Percentiles rank a stretch among this genome's conserved stretches.
phyloP scores from a whole-genome alignment of 116 monocot species.

The Cymodocea nodosa region DNA sequence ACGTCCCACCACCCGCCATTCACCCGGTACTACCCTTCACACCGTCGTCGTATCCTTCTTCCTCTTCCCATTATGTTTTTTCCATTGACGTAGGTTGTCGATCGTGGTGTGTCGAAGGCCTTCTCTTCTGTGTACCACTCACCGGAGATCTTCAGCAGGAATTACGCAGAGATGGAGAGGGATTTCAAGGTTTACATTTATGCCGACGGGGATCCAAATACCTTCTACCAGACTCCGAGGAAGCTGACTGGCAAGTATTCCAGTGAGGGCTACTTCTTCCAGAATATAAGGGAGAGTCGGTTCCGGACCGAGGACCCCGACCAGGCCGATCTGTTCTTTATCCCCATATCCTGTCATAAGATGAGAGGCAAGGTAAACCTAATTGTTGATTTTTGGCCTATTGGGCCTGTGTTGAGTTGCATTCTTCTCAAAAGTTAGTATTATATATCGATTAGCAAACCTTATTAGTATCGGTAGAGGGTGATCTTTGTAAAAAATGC shows the following conservation, averaged over 20 bases:
- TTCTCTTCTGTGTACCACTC: constrained; percentile 54
- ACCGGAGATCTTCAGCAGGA: constrained; percentile 42
- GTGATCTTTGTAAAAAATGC: too few species aligned
- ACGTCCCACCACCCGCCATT: constrained; percentile 2
- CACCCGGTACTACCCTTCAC: neutral
- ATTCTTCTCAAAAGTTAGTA: too few species aligned
- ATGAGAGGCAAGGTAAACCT: constrained; percentile 75
- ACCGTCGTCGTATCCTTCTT: neutral
- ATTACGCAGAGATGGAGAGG: constrained; percentile 63
- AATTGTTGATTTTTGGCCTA: too few species aligned
- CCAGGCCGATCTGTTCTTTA: constrained; percentile 76
- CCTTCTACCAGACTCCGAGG: constrained; percentile 86
- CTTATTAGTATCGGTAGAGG: too few species aligned
- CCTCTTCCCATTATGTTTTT: neutral
- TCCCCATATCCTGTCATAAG: constrained; percentile 83
- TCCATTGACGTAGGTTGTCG: neutral
- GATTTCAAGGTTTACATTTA: constrained; percentile 83
- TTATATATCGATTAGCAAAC: too few species aligned
- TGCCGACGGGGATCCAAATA: constrained; percentile 81
- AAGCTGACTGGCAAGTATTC: constrained; percentile 96
- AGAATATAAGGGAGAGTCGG: constrained; percentile 79
- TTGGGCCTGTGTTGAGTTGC: too few species aligned
- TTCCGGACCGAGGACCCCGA: constrained; percentile 79
- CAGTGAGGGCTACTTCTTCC: constrained; percentile 96
- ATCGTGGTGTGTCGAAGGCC: neutral